phyloP scores from a whole-genome alignment of 192 early-diverging fungal genomes.

The Coemansia sp. region DNA sequence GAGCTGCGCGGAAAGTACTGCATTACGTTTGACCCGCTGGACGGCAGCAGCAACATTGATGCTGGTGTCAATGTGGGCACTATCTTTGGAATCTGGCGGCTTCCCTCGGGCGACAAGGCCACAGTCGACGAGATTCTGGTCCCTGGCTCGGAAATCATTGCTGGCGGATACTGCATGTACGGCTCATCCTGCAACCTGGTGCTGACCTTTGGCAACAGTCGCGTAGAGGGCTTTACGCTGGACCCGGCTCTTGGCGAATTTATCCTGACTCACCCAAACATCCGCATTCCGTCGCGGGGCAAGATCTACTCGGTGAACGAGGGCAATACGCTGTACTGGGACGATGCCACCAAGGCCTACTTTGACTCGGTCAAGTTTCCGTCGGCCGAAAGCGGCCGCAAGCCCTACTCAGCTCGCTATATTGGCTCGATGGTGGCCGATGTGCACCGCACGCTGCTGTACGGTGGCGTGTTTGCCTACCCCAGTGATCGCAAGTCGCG shows the following conservation, averaged over 20 bases:
- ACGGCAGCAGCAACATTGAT: constrained; percentile 98
- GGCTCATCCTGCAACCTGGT: constrained; percentile 85
- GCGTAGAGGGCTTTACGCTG: constrained; percentile 94
- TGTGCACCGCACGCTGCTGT: constrained; percentile 92
- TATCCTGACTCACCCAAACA: constrained; percentile 94
- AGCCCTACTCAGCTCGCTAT: constrained; percentile 92
- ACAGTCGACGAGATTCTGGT: constrained; percentile 79
- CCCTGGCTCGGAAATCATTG: constrained; percentile 88
- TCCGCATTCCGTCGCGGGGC: constrained; percentile 70
- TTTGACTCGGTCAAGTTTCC: constrained; percentile 90
- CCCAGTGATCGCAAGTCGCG: constrained; percentile 77
- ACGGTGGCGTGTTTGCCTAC: constrained; percentile 91
- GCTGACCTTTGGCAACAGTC: constrained; percentile 73
- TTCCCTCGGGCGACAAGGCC: constrained; percentile 58
- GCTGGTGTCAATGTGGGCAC: constrained; percentile 98
- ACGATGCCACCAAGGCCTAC: constrained; percentile 84
- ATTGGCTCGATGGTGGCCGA: constrained; percentile 99
- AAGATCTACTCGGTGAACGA: constrained; percentile 99
- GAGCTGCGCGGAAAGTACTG: constrained; percentile 84
- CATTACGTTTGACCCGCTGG: constrained; percentile 97
- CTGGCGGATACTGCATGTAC: constrained; percentile 98
- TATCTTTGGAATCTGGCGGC: constrained; percentile 96
- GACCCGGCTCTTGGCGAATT: constrained; percentile 98
- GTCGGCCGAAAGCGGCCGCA: constrained; percentile 63
- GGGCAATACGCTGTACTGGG: constrained; percentile 92